Percentiles rank a stretch among this genome's conserved stretches.
These are phyloP conservation scores for Discostella stelligeroides DNA, from an alignment of 108 stramenopile species.

Conservation along the genomic window DNA sequence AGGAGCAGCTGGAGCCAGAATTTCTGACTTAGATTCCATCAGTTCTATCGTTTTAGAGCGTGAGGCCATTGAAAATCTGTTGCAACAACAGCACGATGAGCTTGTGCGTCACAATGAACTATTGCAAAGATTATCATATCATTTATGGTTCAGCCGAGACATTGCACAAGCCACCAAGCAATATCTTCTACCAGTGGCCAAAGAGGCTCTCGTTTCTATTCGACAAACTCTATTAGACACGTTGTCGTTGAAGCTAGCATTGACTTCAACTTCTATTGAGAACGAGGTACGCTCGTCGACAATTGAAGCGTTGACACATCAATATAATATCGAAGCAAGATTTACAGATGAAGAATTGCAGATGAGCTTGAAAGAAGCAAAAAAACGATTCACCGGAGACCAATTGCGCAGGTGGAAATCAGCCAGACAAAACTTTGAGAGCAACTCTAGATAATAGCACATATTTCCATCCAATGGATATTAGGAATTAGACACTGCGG, in stretches of 20 bases:
- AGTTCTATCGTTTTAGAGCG: slow-evolving; percentile 46
- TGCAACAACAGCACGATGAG: slow-evolving; percentile 33
- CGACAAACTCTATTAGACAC: slow-evolving; percentile 35
- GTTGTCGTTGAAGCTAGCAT: slow-evolving; percentile 32
- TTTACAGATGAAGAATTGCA: slow-evolving; percentile 64
- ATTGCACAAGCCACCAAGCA: slow-evolving; percentile 58
- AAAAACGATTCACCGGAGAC: slow-evolving; percentile 58
- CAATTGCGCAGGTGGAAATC: slow-evolving; percentile 75
- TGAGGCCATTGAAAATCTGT: slow-evolving; percentile 34
- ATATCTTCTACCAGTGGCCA: slow-evolving; percentile 56
- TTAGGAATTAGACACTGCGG: too few species aligned
- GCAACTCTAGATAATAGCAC: too few species aligned
- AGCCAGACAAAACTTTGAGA: slow-evolving; percentile 67
- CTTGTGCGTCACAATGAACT: slow-evolving; percentile 58
- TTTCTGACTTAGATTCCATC: slow-evolving; percentile 52
- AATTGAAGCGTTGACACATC: slow-evolving; percentile 53
- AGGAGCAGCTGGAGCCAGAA: slow-evolving; percentile 55
- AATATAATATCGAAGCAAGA: slow-evolving; percentile 14
- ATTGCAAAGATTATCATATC: slow-evolving; percentile 28
- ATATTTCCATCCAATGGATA: too few species aligned
- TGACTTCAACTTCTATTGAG: slow-evolving; percentile 8
- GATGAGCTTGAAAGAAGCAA: slow-evolving; percentile 65
- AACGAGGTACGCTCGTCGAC: slow-evolving; percentile 51
- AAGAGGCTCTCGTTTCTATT: slow-evolving; percentile 26
- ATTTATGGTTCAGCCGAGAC: slow-evolving; percentile 62